phyloP scores from a whole-genome alignment of 352 stramenopile genomes.

The Blastocystis sp. region DNA sequence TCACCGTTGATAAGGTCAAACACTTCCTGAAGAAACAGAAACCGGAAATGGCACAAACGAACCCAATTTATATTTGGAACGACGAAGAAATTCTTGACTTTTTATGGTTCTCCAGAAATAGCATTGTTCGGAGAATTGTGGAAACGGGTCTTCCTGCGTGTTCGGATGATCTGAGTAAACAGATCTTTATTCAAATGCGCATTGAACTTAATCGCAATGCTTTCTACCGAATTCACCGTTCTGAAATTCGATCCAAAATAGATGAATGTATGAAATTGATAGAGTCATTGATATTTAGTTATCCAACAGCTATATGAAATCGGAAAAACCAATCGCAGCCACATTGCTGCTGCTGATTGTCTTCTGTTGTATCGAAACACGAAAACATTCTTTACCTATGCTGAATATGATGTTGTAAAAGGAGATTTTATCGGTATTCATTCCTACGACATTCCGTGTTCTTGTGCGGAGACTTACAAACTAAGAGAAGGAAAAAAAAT shows the following conservation, averaged over 20 bases:
- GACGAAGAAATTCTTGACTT: constrained; percentile 64
- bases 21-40: constrained; percentile 69
- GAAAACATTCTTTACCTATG: constrained; percentile 75
- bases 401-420: constrained; percentile 36
- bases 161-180: background rate
- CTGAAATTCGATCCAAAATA: background rate
- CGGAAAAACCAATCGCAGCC: background rate
- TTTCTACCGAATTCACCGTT: background rate
- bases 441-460: constrained; percentile 69
- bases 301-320: background rate
- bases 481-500: background rate
- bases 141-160: background rate
- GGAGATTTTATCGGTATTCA: constrained; percentile 36
- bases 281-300: background rate
- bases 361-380: constrained; percentile 80
- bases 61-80: constrained; percentile 30
- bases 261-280: background rate
- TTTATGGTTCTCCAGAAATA: constrained; percentile 63
- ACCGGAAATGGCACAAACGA: background rate
- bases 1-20: constrained; percentile 71
- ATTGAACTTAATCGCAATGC: background rate
- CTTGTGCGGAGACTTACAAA: constrained; percentile 12
- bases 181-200: background rate
- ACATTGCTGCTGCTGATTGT: constrained; percentile 76
- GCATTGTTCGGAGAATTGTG: constrained; percentile 18